Percentiles rank a stretch among this genome's conserved stretches.
These are phyloP conservation scores for Podila clonocystis DNA, from an alignment of 192 early-diverging fungal genomes.

Conservation along the genomic window DNA sequence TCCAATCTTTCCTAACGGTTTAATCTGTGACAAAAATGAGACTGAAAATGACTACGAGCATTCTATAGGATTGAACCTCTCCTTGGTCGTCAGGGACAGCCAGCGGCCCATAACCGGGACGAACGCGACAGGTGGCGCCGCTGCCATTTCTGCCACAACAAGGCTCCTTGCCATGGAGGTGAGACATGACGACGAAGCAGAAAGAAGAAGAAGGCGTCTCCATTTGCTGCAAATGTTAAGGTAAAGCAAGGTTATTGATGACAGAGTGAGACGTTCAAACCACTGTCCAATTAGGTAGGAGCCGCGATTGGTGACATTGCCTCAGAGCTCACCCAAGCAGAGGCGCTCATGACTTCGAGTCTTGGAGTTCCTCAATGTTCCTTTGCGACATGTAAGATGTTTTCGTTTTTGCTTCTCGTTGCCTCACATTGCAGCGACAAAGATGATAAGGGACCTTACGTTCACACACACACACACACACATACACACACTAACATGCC, in stretches of 20 bases:
- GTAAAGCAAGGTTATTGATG: neutral
- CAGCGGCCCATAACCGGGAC: constrained; percentile 28
- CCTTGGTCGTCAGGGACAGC: constrained; percentile 33
- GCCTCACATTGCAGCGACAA: neutral
- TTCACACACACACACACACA: neutral
- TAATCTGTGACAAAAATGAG: neutral
- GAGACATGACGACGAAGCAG: neutral
- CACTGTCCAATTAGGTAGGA: constrained; percentile 6
- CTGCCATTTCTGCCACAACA: constrained; percentile 34
- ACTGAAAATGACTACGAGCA: neutral
- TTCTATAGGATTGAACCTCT: constrained; percentile 29
- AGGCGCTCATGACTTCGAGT: constrained; percentile 43
- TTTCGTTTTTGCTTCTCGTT: neutral
- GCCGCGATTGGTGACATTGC: constrained; percentile 29
- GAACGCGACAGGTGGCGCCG: constrained; percentile 19
- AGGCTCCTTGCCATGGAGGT: constrained; percentile 19
- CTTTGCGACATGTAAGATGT: constrained; percentile 32
- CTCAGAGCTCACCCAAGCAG: constrained; percentile 29
- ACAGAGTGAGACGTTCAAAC: neutral
- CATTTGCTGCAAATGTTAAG: neutral
- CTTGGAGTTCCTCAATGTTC: constrained; percentile 45
- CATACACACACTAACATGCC: neutral
- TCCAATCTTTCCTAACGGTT: neutral
- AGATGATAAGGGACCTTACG: neutral
- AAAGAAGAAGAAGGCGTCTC: no score